Evolutionary conservation across 176 grass and related monocot genomes (phyloP).

Genomic region (Carex cristatella): DNA sequence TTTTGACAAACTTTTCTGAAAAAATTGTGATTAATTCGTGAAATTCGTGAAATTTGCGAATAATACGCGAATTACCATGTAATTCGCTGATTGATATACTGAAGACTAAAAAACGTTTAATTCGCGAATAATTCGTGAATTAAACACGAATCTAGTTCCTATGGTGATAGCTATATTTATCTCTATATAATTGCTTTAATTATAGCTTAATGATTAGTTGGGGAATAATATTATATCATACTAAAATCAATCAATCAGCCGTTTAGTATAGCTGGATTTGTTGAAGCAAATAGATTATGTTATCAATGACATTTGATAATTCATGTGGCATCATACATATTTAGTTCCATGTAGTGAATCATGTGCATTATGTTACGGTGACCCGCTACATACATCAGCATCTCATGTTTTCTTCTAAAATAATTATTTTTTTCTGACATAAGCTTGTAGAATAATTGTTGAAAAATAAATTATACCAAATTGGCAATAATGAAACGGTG

Average conservation of each 20-base stretch:
- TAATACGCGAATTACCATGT: too few relatives aligned
- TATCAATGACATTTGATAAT: neutral
- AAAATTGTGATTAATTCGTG: too few relatives aligned
- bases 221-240: neutral
- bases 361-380: neutral
- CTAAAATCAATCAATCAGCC: neutral
- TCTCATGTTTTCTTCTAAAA: neutral
- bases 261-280: neutral
- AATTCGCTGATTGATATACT: too few relatives aligned
- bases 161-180: neutral
- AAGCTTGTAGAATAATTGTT: neutral
- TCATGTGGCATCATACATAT: neutral
- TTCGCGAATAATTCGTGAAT: too few relatives aligned
- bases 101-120: too few relatives aligned
- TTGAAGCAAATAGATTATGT: neutral
- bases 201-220: constrained; percentile 17
- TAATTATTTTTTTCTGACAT: neutral
- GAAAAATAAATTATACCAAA: neutral
- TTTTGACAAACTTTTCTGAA: too few relatives aligned
- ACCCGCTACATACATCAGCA: neutral
- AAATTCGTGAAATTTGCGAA: too few relatives aligned
- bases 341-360: neutral
- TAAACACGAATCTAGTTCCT: too few relatives aligned
- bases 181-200: constrained; percentile 15
- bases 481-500: neutral